Base-by-base conservation (phyloP, 495 filamentous ascomycete genomes). In the Penicillium canescens region DNA sequence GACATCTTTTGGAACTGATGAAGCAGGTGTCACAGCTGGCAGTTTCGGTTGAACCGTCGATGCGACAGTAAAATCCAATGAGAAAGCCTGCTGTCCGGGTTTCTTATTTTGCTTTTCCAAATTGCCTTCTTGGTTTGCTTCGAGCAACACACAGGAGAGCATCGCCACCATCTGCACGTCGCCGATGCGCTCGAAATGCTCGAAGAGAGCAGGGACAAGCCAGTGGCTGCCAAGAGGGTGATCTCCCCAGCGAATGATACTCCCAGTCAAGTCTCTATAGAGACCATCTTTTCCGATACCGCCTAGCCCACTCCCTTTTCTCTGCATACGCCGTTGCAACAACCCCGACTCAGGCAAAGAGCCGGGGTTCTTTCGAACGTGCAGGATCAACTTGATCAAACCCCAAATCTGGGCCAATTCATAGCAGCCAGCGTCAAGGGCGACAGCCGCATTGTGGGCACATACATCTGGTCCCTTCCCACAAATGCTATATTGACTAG, bases 81-180 rank as follows among this genome's bases (percentile, higher is more conserved):
- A 63, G 39, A 71, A 70, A 5, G 53, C 58, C n/a, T 52, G 60
- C n/a, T 69, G 57, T 7, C 64, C 61, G 9, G 46, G 47, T 4
- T 37, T 49, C 18, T 31, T 42, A 6, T 60, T 51, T 42, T 37
- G 46, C 28, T 46, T 55, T 43, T 60, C 60, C 55, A 59, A 50
- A 7, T 39, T 46, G 10, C 49, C 57, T 35, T 69, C 70, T 6
- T 56, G 52, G 46, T 67, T 71, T 11, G 84, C 78, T 52, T 95
- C 89, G 44, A 84, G 84, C 50, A 97, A 86, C 40, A 96, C 85
- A 64, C 92, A 96, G 1, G 92, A 87, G 11, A 97, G 80, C 92
- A 96, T 96, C 33, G 91, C 93, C 14, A 96, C 77, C 92, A 96
- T 96, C 67, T 97, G 92, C 3, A 93, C 73, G 64, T 97, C 91